Evolutionary conservation across 2,329 filamentous ascomycete genomes (phyloP).

Genomic region (Colletotrichum theobromicola): DNA sequence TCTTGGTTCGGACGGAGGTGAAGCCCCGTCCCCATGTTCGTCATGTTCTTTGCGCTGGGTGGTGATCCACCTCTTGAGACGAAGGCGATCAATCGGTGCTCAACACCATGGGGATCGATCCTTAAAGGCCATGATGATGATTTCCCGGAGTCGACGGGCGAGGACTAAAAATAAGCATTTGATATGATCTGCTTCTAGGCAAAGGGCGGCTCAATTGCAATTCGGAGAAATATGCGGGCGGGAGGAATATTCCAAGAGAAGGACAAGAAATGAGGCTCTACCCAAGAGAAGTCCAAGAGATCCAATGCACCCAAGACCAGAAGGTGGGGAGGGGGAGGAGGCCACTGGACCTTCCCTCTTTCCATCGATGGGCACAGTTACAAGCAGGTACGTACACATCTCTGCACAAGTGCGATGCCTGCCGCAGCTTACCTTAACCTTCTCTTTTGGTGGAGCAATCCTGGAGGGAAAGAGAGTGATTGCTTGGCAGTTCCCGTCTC

Average conservation of each 20-base stretch:
- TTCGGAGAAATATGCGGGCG: not conserved
- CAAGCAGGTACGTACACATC: not conserved
- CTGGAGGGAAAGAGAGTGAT: not conserved
- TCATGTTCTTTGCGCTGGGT: not conserved
- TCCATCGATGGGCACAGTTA: not conserved
- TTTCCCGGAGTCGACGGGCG: not conserved
- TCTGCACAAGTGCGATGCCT: conserved; percentile 1
- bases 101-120: not conserved
- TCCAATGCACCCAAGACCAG: conserved; percentile 15
- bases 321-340: not conserved
- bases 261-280: conserved; percentile 17
- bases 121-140: not conserved
- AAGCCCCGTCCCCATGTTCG: not conserved
- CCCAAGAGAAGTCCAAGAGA: conserved; percentile 4
- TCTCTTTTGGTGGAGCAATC: not conserved
- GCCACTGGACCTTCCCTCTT: not conserved
- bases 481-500: not conserved
- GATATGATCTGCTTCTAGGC: conserved; percentile 1
- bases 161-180: conserved; percentile 4
- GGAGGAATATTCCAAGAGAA: not conserved
- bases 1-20: conserved; percentile 12
- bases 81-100: not conserved
- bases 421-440: not conserved
- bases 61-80: conserved; percentile 1
- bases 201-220: not conserved